Base-by-base conservation (phyloP, 176 grass and related monocot species). In the Zoysia japonica region DNA sequence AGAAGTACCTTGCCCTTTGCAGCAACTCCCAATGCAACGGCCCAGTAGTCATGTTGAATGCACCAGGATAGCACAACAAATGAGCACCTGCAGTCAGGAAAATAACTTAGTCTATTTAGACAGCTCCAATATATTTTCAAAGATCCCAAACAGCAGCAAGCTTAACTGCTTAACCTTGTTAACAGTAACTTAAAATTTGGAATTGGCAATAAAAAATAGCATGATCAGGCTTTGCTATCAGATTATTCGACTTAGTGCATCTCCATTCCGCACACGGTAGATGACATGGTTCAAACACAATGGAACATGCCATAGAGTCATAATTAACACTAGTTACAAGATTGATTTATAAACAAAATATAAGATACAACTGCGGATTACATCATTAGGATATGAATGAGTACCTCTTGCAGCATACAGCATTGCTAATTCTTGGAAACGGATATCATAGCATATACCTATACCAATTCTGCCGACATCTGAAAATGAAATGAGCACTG, bases 31-130 rank as follows among this genome's bases (percentile, higher is more conserved):
- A 99, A 42, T 96, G 96, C 68, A 99, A 84, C 6, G 92, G 96
- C 38, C 96, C 96, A 67, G 96, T 99, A 57, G 96, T 96, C 96
- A 99, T 99, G 82, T 99, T 99, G 67, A 99, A 99, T 45, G 96
- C 96, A 71, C 96, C 96, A 88, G 92, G 92, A 87, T 99, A 95
- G 72, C 96, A 99, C 75, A 95, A 66, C 81, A 99, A 99, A 91
- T 99, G 92, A 72, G 92, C 88, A 84, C 96, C 96, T 94, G 67
- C 70, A 71, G 3, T 75, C 5, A 73, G 72, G 5, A 49, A 60
- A 53, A 41, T 8, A 15, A 61, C 51, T 14, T 48, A 59, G 16
- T 67, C 49, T 71, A 36, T 77, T 81, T 71, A 20, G 35, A 9
- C 77, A 39, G 3, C 70, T 46, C 11, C 20, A 47, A 74, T 20